A percentile compares a stretch with the other conserved stretches of the same genome.
phyloP scores from a whole-genome alignment of 495 filamentous ascomycete species.

The Aspergillus sparsus region DNA sequence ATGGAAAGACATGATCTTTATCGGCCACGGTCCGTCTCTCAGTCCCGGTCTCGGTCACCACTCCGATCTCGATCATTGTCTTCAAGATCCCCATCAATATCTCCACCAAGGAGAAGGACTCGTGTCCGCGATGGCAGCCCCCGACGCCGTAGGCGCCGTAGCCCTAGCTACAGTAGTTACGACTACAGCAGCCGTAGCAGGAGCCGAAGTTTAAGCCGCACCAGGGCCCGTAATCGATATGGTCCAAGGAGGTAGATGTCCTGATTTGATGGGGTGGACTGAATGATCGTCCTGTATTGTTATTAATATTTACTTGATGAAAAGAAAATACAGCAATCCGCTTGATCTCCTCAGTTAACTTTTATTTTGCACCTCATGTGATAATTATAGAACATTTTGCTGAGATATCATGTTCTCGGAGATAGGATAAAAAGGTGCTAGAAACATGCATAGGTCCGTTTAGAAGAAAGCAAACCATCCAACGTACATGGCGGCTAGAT shows the following conservation, averaged over 20 bases:
- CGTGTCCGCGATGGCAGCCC: conserved; percentile 34
- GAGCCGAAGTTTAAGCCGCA: conserved; percentile 47
- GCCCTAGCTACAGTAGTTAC: conserved; percentile 58
- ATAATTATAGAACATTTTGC: no score
- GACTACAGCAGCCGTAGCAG: conserved; percentile 49
- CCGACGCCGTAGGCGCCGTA: conserved; percentile 47
- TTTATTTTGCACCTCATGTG: neutral
- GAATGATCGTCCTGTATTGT: no score
- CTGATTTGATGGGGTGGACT: neutral
- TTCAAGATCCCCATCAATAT: conserved; percentile 31
- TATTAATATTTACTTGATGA: no score
- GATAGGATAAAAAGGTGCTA: neutral
- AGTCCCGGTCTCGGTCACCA: conserved; percentile 49
- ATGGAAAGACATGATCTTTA: conserved; percentile 52
- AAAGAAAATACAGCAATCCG: neutral
- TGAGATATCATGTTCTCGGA: no score
- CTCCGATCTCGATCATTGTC: conserved; percentile 43
- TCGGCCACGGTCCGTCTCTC: conserved; percentile 48
- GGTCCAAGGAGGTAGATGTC: conserved; percentile 20
- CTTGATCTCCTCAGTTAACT: neutral
- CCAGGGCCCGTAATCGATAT: conserved; percentile 38
- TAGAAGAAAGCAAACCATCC: conserved; percentile 96
- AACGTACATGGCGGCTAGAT: conserved; percentile 91
- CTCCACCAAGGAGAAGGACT: conserved; percentile 36
- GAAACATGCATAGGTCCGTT: conserved; percentile 10